Evolutionary conservation across 108 stramenopile genomes (phyloP).

Genomic region (Mediolabrus comicus): DNA sequence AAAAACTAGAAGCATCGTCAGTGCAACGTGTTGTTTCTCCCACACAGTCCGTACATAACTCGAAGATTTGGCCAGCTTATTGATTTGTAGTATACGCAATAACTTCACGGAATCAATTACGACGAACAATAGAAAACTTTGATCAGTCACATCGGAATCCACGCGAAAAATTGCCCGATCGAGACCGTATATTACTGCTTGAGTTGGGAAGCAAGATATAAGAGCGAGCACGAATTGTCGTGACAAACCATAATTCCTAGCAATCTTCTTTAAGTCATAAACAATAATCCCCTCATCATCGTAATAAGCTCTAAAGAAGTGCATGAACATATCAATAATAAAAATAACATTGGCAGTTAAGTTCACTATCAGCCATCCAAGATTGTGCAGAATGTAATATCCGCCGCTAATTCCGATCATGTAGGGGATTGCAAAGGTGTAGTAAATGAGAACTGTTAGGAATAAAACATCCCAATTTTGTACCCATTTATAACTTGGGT

Average conservation of each 20-base stretch:
- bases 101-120: not conserved
- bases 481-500: not conserved
- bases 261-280: conserved; percentile 14
- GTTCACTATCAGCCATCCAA: conserved; percentile 22
- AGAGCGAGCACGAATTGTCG: conserved; percentile 1
- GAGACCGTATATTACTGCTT: not conserved
- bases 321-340: conserved; percentile 28
- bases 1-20: not conserved
- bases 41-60: not conserved
- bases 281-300: conserved; percentile 10
- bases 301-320: conserved; percentile 26
- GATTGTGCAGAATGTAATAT: conserved; percentile 6
- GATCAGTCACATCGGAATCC: not conserved
- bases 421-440: not conserved
- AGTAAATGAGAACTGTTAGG: not conserved
- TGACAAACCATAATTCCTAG: conserved; percentile 5
- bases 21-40: not conserved
- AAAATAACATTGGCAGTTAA: conserved; percentile 16
- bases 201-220: not conserved
- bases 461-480: not conserved
- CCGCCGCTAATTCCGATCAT: conserved; percentile 11
- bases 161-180: not conserved
- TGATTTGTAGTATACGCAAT: not conserved
- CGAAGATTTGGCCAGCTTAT: not conserved
- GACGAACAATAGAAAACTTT: not conserved